Conservation (phyloP, 441 rosid species). For the Erysimum pusillum region DNA sequence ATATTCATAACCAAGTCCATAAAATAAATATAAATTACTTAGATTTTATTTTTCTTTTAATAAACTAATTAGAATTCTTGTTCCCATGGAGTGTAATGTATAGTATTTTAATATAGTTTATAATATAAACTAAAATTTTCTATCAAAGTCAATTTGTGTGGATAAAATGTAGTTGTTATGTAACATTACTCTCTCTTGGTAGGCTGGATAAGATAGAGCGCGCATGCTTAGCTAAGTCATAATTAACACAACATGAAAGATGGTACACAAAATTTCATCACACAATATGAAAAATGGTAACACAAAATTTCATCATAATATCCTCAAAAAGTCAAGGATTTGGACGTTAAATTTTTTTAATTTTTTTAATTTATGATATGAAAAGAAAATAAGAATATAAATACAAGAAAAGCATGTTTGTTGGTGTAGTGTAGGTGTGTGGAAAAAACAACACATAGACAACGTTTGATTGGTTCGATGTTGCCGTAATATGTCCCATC, state of each 20-base stretch:
- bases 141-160: neutral
- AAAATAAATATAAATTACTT: neutral
- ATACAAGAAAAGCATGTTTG: conserved; percentile 28
- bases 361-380: neutral
- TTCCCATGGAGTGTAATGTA: neutral
- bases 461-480: conserved; percentile 38
- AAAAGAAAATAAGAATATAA: neutral
- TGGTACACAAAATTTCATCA: conserved; percentile 19
- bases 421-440: conserved; percentile 46
- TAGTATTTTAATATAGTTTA: neutral
- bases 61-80: neutral
- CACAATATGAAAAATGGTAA: conserved; percentile 4
- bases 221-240: conserved; percentile 35
- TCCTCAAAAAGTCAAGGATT: conserved; percentile 38
- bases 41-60: too few species aligned
- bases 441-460: conserved; percentile 38
- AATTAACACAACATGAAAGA: conserved; percentile 8
- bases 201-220: neutral
- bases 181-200: neutral
- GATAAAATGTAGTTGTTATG: neutral
- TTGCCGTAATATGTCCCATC: conserved; percentile 41
- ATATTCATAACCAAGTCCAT: neutral
- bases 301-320: conserved; percentile 27
- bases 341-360: conserved; percentile 20
- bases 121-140: neutral